Evolutionary conservation across 2,329 filamentous ascomycete genomes (phyloP).

Genomic region (Ascochyta rabiei): DNA sequence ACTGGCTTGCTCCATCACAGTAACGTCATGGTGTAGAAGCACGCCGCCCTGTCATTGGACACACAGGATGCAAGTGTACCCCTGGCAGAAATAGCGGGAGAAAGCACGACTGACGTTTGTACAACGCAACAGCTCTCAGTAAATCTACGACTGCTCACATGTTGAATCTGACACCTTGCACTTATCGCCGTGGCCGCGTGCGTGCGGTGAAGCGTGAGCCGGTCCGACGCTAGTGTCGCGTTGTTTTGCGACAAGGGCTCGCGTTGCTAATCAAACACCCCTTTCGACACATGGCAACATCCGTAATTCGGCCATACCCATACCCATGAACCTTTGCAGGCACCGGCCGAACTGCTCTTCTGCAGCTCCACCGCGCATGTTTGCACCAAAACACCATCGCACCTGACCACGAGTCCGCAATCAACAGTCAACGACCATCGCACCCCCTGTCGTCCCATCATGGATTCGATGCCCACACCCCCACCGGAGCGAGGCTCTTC

Average conservation of each 20-base stretch:
- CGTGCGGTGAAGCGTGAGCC: constrained; percentile 10
- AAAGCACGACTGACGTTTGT: constrained; percentile 1
- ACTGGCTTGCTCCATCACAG: background rate
- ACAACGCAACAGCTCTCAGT: background rate
- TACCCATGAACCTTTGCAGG: constrained; percentile 21
- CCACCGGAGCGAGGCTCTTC: constrained; percentile 55
- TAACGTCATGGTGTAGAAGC: constrained; percentile 24
- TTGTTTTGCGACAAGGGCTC: constrained; percentile 36
- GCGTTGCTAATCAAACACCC: constrained; percentile 37
- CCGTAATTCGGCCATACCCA: constrained; percentile 27
- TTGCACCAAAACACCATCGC: constrained; percentile 1
- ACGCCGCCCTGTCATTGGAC: constrained; percentile 7
- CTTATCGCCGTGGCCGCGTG: constrained; percentile 8
- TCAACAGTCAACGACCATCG: constrained; percentile 15
- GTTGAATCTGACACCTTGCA: background rate
- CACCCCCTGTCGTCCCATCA: constrained; percentile 25
- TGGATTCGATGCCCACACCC: constrained; percentile 49
- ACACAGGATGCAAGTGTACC: background rate
- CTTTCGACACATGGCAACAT: constrained; percentile 33
- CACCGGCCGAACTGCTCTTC: constrained; percentile 16
- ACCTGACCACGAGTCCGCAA: constrained; percentile 18
- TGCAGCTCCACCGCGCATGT: constrained; percentile 16
- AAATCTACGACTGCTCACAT: background rate
- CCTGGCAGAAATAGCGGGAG: constrained; percentile 6
- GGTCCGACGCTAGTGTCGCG: constrained; percentile 32